Evolutionary conservation across 176 grass and related monocot genomes (phyloP).

Genomic region (Cymbopogon citratus): DNA sequence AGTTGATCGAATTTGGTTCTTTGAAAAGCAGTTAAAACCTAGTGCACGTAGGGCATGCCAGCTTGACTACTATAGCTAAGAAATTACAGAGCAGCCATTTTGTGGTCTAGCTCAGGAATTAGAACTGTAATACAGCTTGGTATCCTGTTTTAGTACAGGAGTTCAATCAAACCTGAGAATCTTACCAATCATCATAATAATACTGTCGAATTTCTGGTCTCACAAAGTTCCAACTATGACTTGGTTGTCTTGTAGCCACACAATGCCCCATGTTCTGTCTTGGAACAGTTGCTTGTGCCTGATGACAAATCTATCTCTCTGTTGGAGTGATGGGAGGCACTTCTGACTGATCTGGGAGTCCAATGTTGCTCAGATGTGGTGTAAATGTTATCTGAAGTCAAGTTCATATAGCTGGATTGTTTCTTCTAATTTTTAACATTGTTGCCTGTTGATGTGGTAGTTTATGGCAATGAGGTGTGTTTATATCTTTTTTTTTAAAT

Average conservation of each 20-base stretch:
- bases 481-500: constrained; percentile 3
- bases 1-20: neutral
- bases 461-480: neutral
- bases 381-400: neutral
- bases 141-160: neutral
- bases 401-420: neutral
- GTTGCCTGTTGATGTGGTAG: neutral
- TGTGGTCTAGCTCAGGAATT: neutral
- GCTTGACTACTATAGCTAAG: neutral
- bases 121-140: neutral
- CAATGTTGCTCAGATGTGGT: neutral
- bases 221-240: neutral
- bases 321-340: neutral
- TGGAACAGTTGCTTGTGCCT: neutral
- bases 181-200: neutral
- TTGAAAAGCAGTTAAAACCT: neutral
- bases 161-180: neutral
- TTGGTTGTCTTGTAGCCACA: neutral
- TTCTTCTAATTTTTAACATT: neutral
- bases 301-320: neutral
- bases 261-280: neutral
- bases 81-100: neutral
- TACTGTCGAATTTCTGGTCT: neutral
- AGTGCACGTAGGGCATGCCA: neutral
- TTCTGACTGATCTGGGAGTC: neutral